Evolutionary conservation across 805 yeast genomes (phyloP), one percentile per base, ranked within the genome.

Genomic region (Kregervanrija pseudodelftensis): DNA sequence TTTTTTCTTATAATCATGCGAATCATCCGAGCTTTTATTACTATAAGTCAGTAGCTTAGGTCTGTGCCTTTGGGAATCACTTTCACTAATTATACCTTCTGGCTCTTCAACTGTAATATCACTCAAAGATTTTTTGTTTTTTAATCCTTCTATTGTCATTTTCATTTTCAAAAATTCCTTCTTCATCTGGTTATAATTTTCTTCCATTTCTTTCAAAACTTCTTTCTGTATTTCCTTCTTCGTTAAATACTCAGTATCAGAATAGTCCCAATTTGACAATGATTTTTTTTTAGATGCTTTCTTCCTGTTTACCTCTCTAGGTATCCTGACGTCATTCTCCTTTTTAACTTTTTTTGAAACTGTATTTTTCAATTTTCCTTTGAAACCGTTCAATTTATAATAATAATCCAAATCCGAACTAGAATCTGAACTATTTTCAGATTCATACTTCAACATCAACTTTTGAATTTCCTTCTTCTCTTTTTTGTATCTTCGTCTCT

Each of bases 51-150:
- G 14, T 9, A 40, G 12, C 39, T 28, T 40, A n/a, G 30, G 43
- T 10, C n/a, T 35, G 9, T n/a, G 7, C 7, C 28, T 4, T 22
- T 22, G n/a, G n/a, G 16, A 13, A 33, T 8, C 14, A 9, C 5
- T 1, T 10, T 13, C 34, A 12, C 30, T 33, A 22, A 14, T 34
- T 9, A 13, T 33, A 22, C 43, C 36, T 5, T 40, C 43, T 38
- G 36, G 35, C 14, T 40, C 43, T 34, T 40, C 43, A 34, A 40
- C 16, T 8, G 36, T 40, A 10, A 34, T 35, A 2, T 40, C 39
- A 13, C 22, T 17, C 12, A 8, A n/a, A 8, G 37, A n/a, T 16
- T 17, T 22, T 5, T 17, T 30, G 16, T 33, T 4, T 11, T 33
- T 17, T 8, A 5, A n/a, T 12, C 30, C 12, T 5, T 39, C 28